Evolutionary conservation across 768 basidiomycete genomes (phyloP).

Genomic region (Paxillus ammoniavirescens): DNA sequence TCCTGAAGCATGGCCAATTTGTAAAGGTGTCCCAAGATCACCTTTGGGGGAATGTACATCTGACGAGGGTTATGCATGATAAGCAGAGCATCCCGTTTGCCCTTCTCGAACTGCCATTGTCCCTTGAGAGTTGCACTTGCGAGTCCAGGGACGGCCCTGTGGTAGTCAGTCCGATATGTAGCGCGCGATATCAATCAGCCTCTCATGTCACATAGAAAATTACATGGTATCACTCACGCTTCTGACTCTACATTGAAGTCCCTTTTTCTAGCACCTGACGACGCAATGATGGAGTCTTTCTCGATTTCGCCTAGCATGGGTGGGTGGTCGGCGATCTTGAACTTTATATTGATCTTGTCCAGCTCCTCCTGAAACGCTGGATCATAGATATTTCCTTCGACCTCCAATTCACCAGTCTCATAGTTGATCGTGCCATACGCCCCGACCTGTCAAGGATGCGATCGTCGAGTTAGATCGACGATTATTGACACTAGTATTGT

Average conservation of each 20-base stretch:
- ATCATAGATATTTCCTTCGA: constrained; percentile 34
- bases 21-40: constrained; percentile 25
- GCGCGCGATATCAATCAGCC: too few relatives aligned
- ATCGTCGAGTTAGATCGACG: neutral
- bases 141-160: constrained; percentile 23
- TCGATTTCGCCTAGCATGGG: constrained; percentile 17
- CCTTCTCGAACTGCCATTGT: constrained; percentile 33
- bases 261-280: constrained; percentile 18
- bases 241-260: constrained; percentile 13
- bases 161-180: neutral
- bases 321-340: constrained; percentile 14
- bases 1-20: constrained; percentile 21
- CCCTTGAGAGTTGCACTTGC: constrained; percentile 32
- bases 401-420: constrained; percentile 28
- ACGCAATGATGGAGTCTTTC: constrained; percentile 21
- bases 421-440: constrained; percentile 31
- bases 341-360: neutral
- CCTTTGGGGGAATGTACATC: constrained; percentile 16
- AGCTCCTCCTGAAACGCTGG: constrained; percentile 16
- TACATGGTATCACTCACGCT: constrained; percentile 15
- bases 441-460: constrained; percentile 28
- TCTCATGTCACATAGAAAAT: neutral
- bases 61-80: constrained; percentile 32
- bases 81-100: constrained; percentile 33
- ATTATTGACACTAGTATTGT: neutral